A percentile compares a stretch with the other conserved stretches of the same genome.
phyloP scores from a whole-genome alignment of 768 basidiomycete species.

The Gyrodon lividus region DNA sequence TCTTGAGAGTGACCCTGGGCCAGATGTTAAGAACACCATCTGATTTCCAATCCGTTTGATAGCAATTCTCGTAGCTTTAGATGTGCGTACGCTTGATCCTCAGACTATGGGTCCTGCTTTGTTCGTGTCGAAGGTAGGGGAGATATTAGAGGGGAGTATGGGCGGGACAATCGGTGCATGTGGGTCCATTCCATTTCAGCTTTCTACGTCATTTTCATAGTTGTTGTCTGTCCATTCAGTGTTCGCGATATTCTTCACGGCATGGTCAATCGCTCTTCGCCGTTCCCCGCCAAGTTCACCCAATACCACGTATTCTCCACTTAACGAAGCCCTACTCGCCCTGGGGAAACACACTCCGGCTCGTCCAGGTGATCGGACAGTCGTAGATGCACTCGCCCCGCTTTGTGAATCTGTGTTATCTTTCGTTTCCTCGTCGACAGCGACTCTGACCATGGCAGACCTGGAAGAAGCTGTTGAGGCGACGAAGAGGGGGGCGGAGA shows the following conservation, averaged over 20 bases:
- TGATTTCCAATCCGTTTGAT: neutral
- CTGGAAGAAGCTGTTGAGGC: slow-evolving; percentile 25
- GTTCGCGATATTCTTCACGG: slow-evolving; percentile 45
- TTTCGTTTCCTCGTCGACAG: neutral
- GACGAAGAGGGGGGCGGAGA: slow-evolving; percentile 44
- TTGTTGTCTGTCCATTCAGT: slow-evolving; percentile 26
- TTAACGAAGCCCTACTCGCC: slow-evolving; percentile 28
- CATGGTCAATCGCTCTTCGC: slow-evolving; percentile 28
- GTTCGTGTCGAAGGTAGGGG: slow-evolving; percentile 35
- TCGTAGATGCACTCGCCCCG: slow-evolving; percentile 52
- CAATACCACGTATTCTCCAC: slow-evolving; percentile 7
- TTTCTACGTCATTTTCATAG: neutral
- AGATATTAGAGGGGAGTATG: slow-evolving; percentile 50
- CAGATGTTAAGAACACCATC: neutral
- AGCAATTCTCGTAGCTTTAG: slow-evolving; percentile 36
- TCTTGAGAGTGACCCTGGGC: neutral
- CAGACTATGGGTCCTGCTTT: slow-evolving; percentile 11
- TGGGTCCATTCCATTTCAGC: slow-evolving; percentile 30
- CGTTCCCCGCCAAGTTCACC: neutral
- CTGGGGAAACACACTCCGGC: slow-evolving; percentile 48
- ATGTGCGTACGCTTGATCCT: slow-evolving; percentile 25
- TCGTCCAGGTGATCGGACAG: slow-evolving; percentile 52
- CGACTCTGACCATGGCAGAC: neutral
- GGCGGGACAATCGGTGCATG: slow-evolving; percentile 54
- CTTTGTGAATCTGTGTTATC: slow-evolving; percentile 35